Percentiles rank a stretch among this genome's conserved stretches.
phyloP scores from a whole-genome alignment of 2,329 filamentous ascomycete genomes.

The Penicillium verrucosum region DNA sequence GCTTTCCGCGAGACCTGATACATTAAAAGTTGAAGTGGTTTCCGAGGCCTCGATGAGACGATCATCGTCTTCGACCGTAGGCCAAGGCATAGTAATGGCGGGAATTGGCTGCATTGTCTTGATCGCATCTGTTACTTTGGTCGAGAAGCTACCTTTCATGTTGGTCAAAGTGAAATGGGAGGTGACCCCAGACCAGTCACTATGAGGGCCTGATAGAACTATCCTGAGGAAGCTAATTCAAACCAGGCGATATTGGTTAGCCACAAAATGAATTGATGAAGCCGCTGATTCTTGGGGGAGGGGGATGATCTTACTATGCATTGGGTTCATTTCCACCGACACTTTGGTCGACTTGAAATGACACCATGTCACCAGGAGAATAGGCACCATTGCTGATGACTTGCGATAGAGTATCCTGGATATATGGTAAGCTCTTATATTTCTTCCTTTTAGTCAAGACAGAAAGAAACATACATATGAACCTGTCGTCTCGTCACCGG shows the following conservation, averaged over 20 bases:
- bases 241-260: not conserved
- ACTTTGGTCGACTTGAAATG: conserved; percentile 45
- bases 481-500: conserved; percentile 55
- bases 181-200: conserved; percentile 50
- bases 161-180: conserved; percentile 63
- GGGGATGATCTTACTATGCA: conserved; percentile 51
- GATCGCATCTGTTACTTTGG: conserved; percentile 31
- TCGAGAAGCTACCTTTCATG: conserved; percentile 61
- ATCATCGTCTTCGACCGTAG: not conserved
- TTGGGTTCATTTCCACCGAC: conserved; percentile 49
- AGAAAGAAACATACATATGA: conserved; percentile 41
- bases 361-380: conserved; percentile 41
- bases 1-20: conserved; percentile 22
- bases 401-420: conserved; percentile 41
- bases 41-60: conserved; percentile 8
- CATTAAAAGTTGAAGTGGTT: not conserved
- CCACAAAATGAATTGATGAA: not conserved
- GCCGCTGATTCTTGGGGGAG: not conserved
- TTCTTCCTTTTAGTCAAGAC: not conserved
- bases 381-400: conserved; percentile 41
- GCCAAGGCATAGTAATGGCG: conserved; percentile 6
- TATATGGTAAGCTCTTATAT: conserved; percentile 1
- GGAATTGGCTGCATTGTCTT: conserved; percentile 15
- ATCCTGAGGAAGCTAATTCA: conserved; percentile 56
- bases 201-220: conserved; percentile 53